Base-by-base conservation (phyloP, 2,329 filamentous ascomycete genomes). In the Pseudogymnoascus sp. region DNA sequence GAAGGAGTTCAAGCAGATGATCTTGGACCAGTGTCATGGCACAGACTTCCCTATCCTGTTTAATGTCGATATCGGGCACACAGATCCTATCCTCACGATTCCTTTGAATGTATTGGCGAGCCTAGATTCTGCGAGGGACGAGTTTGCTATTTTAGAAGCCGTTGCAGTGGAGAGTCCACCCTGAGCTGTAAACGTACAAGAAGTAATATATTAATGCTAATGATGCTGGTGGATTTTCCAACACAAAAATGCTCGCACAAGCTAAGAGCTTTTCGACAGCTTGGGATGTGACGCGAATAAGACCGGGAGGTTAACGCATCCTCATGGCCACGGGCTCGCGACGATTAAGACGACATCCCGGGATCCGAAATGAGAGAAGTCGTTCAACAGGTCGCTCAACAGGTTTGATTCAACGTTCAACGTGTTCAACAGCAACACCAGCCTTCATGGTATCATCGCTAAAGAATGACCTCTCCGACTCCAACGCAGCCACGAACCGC, bases 11-110 rank as follows among this genome's bases (percentile, higher is more conserved):
- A 38, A 61, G 40, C 33, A 60, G 25, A 59, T 66, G 33, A 43
- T 67, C 11, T 35, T 62, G 37, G 58, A 60, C 41, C 28, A 64
- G 41, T 63, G 49, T 16, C 58, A 52, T 4, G 61, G 21, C 9
- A 33, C 41, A n/a, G 33, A 31, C 21, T 65, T 61, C 25, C 65
- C 63, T 5, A 61, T 67, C 38, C 37, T 67, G 33, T 31, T 63
- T 28, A 63, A 63, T 37, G 65, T 67, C n/a, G 66, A 66, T 62
- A 33, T 65, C 45, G 66, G 65, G 8, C 66, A 66, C 63, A 65
- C 65, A 59, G 63, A 59, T 64, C 67, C 67, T n/a, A 63, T 65
- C 35, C 25, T 67, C 40, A 68, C 67, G 11, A 60, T 68, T 33
- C 64, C 67, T 14, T 61, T 68, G 16, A 59, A 62, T 31, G 61